phyloP scores from a whole-genome alignment of 805 yeast genomes.

The Wickerhamomyces chaumierensis region DNA sequence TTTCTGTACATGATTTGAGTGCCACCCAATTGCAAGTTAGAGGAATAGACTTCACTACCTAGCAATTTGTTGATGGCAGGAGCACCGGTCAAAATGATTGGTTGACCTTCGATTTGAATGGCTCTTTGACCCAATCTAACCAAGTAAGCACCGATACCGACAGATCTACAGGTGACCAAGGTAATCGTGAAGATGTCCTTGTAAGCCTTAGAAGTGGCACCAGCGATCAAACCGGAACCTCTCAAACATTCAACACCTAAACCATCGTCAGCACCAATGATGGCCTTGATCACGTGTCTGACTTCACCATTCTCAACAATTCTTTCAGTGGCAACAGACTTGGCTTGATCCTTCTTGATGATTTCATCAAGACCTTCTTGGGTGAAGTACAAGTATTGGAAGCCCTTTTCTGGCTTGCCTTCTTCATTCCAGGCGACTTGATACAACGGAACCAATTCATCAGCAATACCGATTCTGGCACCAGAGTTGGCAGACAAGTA shows the following conservation, averaged over 20 bases:
- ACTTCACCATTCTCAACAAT: conserved; percentile 78
- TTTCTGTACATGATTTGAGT: conserved; percentile 97
- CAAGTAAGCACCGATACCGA: conserved; percentile 98
- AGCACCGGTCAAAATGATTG: conserved; percentile 97
- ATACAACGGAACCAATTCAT: conserved; percentile 81
- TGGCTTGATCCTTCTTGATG: conserved; percentile 46
- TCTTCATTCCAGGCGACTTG: conserved; percentile 89
- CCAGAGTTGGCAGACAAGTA: conserved; percentile 98
- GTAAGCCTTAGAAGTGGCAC: conserved; percentile 96
- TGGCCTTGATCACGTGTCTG: conserved; percentile 69
- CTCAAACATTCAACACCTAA: conserved; percentile 96
- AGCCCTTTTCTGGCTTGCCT: conserved; percentile 70
- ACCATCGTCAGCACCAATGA: conserved; percentile 92
- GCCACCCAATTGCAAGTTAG: conserved; percentile 97
- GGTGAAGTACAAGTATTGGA: conserved; percentile 75
- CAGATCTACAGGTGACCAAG: conserved; percentile 98
- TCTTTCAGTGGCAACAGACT: conserved; percentile 63
- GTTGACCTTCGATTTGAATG: conserved; percentile 97
- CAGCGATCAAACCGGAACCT: conserved; percentile 98
- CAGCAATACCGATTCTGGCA: conserved; percentile 98
- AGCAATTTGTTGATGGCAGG: conserved; percentile 94
- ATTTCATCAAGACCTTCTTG: conserved; percentile 50
- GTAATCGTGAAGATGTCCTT: conserved; percentile 95
- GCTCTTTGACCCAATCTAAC: conserved; percentile 99
- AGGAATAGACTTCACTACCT: conserved; percentile 94